A percentile compares a stretch with the other conserved stretches of the same genome.
Conservation (phyloP, 805 yeast species). For the Schwanniomyces vanrijiae region DNA sequence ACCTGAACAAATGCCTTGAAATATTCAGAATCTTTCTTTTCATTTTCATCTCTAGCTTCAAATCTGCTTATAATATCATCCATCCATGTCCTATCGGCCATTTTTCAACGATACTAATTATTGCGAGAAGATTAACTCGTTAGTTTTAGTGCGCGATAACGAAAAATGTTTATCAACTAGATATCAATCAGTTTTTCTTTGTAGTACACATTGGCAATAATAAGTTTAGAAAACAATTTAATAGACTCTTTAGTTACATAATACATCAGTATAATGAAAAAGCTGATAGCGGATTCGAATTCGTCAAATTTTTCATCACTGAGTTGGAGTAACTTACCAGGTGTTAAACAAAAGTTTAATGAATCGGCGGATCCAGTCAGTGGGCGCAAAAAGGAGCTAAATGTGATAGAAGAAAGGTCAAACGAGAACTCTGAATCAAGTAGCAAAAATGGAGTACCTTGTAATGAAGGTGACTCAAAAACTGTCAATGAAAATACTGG, state of each 20-base stretch:
- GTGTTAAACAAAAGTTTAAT: neutral
- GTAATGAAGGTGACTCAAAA: neutral
- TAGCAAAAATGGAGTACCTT: neutral
- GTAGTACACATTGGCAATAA: neutral
- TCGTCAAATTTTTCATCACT: neutral
- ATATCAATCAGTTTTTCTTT: neutral
- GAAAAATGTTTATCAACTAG: neutral
- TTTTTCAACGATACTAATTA: neutral
- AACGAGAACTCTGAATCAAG: slow-evolving; percentile 9
- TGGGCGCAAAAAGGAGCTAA: neutral
- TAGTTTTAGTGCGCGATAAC: neutral
- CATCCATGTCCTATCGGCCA: slow-evolving; percentile 15
- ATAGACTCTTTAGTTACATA: neutral
- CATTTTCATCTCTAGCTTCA: slow-evolving; percentile 29
- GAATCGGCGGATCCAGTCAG: slow-evolving; percentile 1
- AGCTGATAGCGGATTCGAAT: neutral
- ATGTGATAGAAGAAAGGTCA: slow-evolving; percentile 9
- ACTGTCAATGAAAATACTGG: neutral
- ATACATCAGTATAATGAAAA: neutral
- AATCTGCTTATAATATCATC: slow-evolving; percentile 25
- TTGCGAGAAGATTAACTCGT: neutral
- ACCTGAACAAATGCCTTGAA: slow-evolving; percentile 35
- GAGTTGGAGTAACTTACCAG: slow-evolving; percentile 2
- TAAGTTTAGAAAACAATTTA: neutral
- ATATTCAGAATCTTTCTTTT: slow-evolving; percentile 29